Base-by-base conservation (phyloP, 1,139 yeast species). In the Lodderomyces beijingensis region DNA sequence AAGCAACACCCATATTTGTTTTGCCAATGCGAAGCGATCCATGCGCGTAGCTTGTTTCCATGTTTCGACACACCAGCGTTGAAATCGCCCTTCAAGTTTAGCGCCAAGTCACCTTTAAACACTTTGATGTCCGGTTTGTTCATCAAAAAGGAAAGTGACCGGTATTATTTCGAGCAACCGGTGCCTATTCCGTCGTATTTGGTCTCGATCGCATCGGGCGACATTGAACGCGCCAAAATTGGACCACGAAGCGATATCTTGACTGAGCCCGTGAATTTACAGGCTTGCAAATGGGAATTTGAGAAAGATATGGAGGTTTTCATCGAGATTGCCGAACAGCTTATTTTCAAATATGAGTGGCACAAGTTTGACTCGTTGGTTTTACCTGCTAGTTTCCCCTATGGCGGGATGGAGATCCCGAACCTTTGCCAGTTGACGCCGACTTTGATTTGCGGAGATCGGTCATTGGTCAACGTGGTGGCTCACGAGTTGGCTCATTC, bases 11-110 rank as follows among this genome's bases (percentile, higher is more conserved):
- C 66, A 6, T 65, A 59, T 37, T 46, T 65, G 31, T 65, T 65
- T 40, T 63, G 70, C 1, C 71, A 65, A 43, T 63, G 71, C 45
- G 66, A 65, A 45, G 60, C 69, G 11, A 63, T 64, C 28, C 71
- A 65, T 42, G 70, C 70, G 12, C 46, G 71, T 34, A 58, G 65
- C 29, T 49, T 65, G 42, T 62, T 63, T 39, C 71, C 71, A 4
- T 62, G 70, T 40, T 65, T 65, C 41, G 71, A 65, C 43, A 64
- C 69, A 8, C 71, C 71, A 2, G 62, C 58, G 0, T 57, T 62
- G 18, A 65, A 65, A 37, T 55, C 62, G 2, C 49, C 60, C 1
- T 64, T 51, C 41, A 44, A 44, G 28, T 57, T 57, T 39, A 45
- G 41, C 10, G 62, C 57, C 11, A 43, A 43, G 6, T 62, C 69